Evolutionary conservation across 2,329 filamentous ascomycete genomes (phyloP), one percentile per base, ranked within the genome.

Genomic region (Neurospora sp.): DNA sequence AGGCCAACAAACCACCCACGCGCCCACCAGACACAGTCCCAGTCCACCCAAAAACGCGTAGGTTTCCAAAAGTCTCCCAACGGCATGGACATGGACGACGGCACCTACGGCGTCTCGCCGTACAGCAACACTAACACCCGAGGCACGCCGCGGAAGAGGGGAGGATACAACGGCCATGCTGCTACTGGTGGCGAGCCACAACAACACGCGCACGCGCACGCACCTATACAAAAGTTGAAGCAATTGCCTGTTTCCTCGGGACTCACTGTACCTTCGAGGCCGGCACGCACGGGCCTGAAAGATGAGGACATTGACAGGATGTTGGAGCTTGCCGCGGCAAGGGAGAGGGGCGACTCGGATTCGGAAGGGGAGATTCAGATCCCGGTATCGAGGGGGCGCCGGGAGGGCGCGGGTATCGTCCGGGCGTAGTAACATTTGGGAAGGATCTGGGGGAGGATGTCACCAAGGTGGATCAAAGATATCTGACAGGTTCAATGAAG

Each of bases 291-390:
- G n/a, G 77, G 79, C 4, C 73, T 88, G 46, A 80, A 80, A 2
- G 86, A 87, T 43, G 85, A 85, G 58, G 86, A 89, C 46, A 86
- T 89, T 70, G 86, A 89, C 70, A 81, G 82, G 43, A 87, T 89
- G 84, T 78, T 89, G 52, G 86, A 88, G 70, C 81, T 81, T 42
- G 85, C 82, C 2, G 83, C 81, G 2, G 84, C 82, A 2, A 83
- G 83, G 33, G 81, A 62, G 23, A 62, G 52, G 1, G 23, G 79
- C n/a, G 84, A 84, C 66, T 87, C 85, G 19, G 86, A 87, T 66
- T 87, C 87, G 17, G 86, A 88, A 38, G 84, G 83, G 39, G 86
- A 88, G 75, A 89, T 89, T 69, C 78, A 83, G 68, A 78, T 87
- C 7, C 85, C 84, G 0, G 68, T 77, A 74, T 58, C 77, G 72